phyloP scores from a whole-genome alignment of 2,329 filamentous ascomycete species.

The Aaosphaeria pasadenensis region DNA sequence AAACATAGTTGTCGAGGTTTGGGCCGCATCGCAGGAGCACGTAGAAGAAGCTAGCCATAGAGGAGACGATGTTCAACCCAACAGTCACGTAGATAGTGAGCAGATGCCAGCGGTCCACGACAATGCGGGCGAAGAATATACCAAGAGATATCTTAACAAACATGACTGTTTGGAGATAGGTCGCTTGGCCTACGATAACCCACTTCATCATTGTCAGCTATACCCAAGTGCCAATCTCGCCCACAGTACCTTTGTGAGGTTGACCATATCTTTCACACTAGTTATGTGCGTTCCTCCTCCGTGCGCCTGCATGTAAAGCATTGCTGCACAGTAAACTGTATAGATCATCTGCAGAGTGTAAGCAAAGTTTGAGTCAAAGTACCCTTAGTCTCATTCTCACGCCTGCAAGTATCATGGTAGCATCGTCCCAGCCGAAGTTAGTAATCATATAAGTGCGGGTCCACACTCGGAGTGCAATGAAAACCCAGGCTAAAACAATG shows the following conservation, averaged over 20 bases:
- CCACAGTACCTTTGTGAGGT: conserved; percentile 24
- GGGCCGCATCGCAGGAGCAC: conserved; percentile 50
- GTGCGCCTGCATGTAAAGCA: conserved; percentile 25
- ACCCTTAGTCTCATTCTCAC: conserved; percentile 18
- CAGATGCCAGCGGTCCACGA: conserved; percentile 40
- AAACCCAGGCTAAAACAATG: conserved; percentile 36
- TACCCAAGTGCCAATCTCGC: neutral
- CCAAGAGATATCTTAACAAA: conserved; percentile 45
- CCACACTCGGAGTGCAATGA: conserved; percentile 39
- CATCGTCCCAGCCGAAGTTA: conserved; percentile 46
- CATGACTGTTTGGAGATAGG: conserved; percentile 41
- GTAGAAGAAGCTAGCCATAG: conserved; percentile 47
- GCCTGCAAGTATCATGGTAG: conserved; percentile 37
- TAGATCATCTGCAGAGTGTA: conserved; percentile 26
- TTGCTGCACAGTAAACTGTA: conserved; percentile 26
- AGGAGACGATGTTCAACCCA: conserved; percentile 37
- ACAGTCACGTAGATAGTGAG: conserved; percentile 31
- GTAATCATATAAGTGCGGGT: conserved; percentile 38
- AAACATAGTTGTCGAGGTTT: conserved; percentile 22
- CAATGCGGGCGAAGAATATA: conserved; percentile 45
- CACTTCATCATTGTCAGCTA: conserved; percentile 22
- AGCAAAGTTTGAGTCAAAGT: neutral
- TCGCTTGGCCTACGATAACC: conserved; percentile 32
- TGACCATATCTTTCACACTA: conserved; percentile 15
- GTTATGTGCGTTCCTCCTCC: conserved; percentile 33